Evolutionary conservation across 257 asterid genomes (phyloP), one percentile per base, ranked within the genome.

Genomic region (Petunia secreta): DNA sequence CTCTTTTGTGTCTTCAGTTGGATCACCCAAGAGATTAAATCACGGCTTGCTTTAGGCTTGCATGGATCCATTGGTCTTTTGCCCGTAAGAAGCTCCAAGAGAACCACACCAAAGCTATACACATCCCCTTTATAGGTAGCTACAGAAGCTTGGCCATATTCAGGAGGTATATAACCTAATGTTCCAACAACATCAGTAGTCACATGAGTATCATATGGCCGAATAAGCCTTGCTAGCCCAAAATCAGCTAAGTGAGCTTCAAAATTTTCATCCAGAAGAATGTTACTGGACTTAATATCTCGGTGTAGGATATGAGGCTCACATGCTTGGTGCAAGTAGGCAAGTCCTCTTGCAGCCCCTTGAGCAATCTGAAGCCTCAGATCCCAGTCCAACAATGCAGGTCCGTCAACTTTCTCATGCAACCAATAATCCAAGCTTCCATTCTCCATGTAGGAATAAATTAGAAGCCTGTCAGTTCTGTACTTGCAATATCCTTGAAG

Each of bases 91-190:
- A 94, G 97, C 89, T 94, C 98, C 85, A 94, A 83, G n/a, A 94
- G 94, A 59, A 94, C 98, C 1, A 94, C 97, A 48, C 98, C 98
- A 36, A 94, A 94, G 80, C 98, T 94, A 80, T 94, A 94, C 37
- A 94, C 80, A 71, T 94, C 98, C 53, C 98, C 98, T 78, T 91
- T 94, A 82, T 88, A 91, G 4, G 95, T 90, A 9, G 98, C 97
- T 0, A 94, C 92, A 0, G 97, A 81, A 13, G 98, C 93, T 62
- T 90, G 97, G 8, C 94, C 85, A 48, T 94, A 94, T 85, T 94
- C 98, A 1, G 98, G 98, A 66, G 98, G 98, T 55, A 94, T 94
- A 80, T 94, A 94, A 8, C 98, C 98, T n/a, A 94, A 86, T 1
- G 98, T 92, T 68, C 98, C 98, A 5, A 91, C 97, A 38, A 94